A percentile compares a stretch with the other conserved stretches of the same genome.
phyloP scores from a whole-genome alignment of 495 filamentous ascomycete genomes.

The Massariosphaeria phaeospora region DNA sequence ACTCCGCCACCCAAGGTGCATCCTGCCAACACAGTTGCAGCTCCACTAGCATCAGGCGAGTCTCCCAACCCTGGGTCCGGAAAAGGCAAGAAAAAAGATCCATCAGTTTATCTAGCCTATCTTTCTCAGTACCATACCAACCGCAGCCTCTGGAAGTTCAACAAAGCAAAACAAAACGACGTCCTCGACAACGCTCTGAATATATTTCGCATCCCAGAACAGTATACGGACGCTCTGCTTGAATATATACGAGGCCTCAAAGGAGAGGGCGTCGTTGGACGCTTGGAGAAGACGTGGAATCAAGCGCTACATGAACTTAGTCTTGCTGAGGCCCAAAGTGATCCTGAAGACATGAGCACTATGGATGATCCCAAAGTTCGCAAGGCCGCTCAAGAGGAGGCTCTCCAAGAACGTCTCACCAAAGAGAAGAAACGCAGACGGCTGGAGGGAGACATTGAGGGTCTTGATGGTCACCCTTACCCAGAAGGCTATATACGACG shows the following conservation, averaged over 20 bases:
- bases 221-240: constrained; percentile 20
- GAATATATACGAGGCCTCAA: constrained; percentile 27
- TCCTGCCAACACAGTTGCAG: constrained; percentile 20
- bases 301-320: constrained; percentile 25
- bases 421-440: constrained; percentile 27
- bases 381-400: constrained; percentile 34
- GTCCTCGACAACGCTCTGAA: constrained; percentile 73
- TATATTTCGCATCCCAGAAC: constrained; percentile 25
- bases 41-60: constrained; percentile 4
- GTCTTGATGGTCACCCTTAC: constrained; percentile 2
- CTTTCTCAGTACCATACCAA: constrained; percentile 63
- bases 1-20: constrained; percentile 20
- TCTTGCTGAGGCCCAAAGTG: too few species aligned
- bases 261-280: constrained; percentile 14
- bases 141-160: constrained; percentile 78
- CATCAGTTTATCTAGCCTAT: constrained; percentile 57
- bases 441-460: constrained; percentile 30
- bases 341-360: constrained; percentile 16
- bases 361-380: constrained; percentile 33
- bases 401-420: constrained; percentile 25
- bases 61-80: constrained; percentile 9
- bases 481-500: constrained; percentile 22
- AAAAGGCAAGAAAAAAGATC: constrained; percentile 23
- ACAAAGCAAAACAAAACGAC: constrained; percentile 78
- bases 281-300: constrained; percentile 32